Evolutionary conservation across 2,329 filamentous ascomycete species (phyloP), one percentile per base, ranked within the genome.

Genomic region (Nigrospora osmanthi): DNA sequence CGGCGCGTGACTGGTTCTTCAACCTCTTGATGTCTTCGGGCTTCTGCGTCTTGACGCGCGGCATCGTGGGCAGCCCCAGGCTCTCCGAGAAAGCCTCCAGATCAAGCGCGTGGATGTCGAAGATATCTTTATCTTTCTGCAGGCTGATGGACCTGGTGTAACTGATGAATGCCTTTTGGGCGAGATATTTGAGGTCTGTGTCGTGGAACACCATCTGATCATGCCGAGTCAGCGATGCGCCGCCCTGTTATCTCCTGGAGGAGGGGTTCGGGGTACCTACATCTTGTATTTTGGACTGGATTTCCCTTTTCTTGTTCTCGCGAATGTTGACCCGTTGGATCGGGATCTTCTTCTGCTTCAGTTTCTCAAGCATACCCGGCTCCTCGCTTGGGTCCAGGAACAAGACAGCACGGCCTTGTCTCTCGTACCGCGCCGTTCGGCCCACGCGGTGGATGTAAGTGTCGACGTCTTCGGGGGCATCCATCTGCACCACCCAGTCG

Each of bases 401-500:
- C 0, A 98, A 65, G 1, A 97, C 88, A 1, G 93, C 91, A 35
- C 85, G 81, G 9, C 93, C 93, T 43, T 88, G 81, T 51, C 86
- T 85, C 57, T 96, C 85, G 63, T 94, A 97, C 17, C 91, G 80
- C n/a, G 93, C 93, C 15, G 93, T 97, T 30, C 93, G 81, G 2
- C 93, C 93, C 5, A 96, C 91, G 47, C 93, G 82, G 66, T 98
- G 93, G 54, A 98, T 97, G 58, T 98, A 98, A 0, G 93, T 98
- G 58, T 97, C 93, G 4, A 87, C 86, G 62, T 98, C 91, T 64
- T 98, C 93, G 0, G 93, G 93, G 53, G 88, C 95, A 63, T 98
- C 93, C n/a, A 88, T 77, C 61, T 98, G 93, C n/a, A 98, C 89
- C 6, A 98, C 93, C 86, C 93, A 98, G 63, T 98, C 93, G 0